These are phyloP conservation scores for Cucurbita maxima DNA, from an alignment of 306 rosid species.

Conservation along the genomic window DNA sequence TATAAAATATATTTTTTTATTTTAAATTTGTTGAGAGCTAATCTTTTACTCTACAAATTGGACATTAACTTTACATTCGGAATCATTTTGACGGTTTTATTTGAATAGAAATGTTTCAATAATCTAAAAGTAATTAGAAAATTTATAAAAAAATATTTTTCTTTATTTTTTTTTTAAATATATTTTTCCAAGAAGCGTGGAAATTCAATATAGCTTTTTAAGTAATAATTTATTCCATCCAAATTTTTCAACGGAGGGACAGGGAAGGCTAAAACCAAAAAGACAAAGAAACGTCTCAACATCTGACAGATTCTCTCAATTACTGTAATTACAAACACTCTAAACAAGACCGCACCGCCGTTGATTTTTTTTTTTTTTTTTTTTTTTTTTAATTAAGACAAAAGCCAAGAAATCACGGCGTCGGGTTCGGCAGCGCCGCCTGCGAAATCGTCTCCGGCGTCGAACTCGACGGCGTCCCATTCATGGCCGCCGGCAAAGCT, in stretches of 20 bases:
- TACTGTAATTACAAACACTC: neutral
- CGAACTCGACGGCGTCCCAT: neutral
- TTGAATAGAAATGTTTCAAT: no score
- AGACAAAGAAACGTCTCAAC: neutral
- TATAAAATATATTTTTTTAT: no score
- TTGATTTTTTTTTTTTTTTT: no score
- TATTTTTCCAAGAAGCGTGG: neutral
- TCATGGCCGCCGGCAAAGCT: neutral
- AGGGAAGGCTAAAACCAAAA: neutral
- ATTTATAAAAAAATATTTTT: no score
- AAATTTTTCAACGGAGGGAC: neutral
- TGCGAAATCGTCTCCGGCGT: neutral
- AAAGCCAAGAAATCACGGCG: conserved; percentile 5
- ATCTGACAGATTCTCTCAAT: neutral
- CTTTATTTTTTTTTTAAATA: no score
- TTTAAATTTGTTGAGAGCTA: no score
- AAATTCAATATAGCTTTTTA: no score
- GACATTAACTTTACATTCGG: no score
- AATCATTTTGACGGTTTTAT: no score
- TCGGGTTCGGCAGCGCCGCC: neutral
- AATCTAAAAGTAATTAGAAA: no score
- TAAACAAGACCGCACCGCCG: no score
- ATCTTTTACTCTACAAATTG: no score
- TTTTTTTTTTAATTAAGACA: neutral
- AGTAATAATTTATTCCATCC: neutral